Evolutionary conservation across 768 basidiomycete species (phyloP), one percentile per base, ranked within the genome.

Genomic region (Scleroderma bovista): DNA sequence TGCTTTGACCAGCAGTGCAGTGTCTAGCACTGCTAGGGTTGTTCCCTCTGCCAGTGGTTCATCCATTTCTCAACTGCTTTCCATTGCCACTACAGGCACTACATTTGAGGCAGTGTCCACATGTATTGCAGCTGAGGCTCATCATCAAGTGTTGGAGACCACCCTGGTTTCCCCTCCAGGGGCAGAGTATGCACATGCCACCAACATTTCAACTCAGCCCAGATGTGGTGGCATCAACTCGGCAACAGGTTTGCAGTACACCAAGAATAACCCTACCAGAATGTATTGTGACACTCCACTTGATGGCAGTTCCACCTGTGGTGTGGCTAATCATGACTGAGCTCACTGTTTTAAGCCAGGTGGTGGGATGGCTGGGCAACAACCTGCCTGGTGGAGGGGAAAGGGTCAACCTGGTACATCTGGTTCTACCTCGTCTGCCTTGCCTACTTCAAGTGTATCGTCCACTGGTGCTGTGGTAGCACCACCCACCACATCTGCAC

Each of bases 291-390:
- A 44, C 5, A 42, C 43, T 4, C 6, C 24, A 0, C 34, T 36
- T 13, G 48, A 22, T 12, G 36, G 44, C 16, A 8, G 2, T 3
- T 29, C 24, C 2, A 32, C 33, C 1, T 33, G 22, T 0, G 10
- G 23, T 1, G 26, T 16, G 5, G 6, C 17, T 3, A 44, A 19
- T 0, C 50, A 51, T 23, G 37, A 46, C 10, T 20, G 6, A 4
- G 42, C 29, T 1, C 50, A 51, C 24, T 51, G 51, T 8, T 40
- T 24, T 7, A 29, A 47, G 4, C 29, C 38, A 12, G 38, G 51
- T 19, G 51, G 45, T 6, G 51, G 51, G 0, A 51, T 51, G 51
- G 51, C 34, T 19, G 44, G 50, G 8, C 50, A 51, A 33, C 32
- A 22, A 15, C 47, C 47, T n/a, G 38, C 3, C 13, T 23, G 20